These are phyloP conservation scores for Pogostemon cablin DNA, from an alignment of 257 asterid genomes.

Conservation along the genomic window DNA sequence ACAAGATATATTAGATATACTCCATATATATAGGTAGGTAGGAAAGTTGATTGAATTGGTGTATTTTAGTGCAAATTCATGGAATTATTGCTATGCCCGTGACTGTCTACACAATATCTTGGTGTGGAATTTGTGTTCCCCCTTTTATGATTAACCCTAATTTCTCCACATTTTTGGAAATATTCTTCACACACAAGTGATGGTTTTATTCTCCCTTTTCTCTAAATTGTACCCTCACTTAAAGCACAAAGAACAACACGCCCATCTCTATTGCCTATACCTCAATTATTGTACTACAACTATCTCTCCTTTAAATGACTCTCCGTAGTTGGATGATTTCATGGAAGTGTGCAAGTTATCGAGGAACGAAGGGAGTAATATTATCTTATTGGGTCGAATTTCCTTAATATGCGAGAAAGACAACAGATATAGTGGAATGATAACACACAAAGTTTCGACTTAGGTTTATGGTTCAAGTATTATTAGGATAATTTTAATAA, in stretches of 20 bases:
- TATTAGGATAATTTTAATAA: no score
- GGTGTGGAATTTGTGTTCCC: constrained; percentile 9
- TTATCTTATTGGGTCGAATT: no score
- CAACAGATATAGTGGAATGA: no score
- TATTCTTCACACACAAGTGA: constrained; percentile 17
- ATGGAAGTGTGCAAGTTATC: no score
- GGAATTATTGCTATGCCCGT: constrained; percentile 34
- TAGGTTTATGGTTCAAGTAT: no score
- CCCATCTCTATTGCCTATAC: constrained; percentile 14
- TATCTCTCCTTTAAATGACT: not conserved
- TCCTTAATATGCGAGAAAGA: no score
- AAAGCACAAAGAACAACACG: constrained; percentile 23
- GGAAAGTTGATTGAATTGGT: constrained; percentile 23
- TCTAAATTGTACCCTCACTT: constrained; percentile 21
- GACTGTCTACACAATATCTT: constrained; percentile 17
- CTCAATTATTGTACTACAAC: not conserved
- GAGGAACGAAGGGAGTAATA: no score
- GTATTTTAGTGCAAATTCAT: constrained; percentile 26
- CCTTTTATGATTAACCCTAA: constrained; percentile 12
- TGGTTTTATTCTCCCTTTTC: constrained; percentile 7
- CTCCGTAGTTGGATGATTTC: no score
- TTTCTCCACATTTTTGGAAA: constrained; percentile 1
- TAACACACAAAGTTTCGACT: no score
- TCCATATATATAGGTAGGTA: not conserved
- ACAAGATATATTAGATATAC: no score